Conservation (phyloP, 1,284 basidiomycete genomes). For the Apiotrichum gracile region DNA sequence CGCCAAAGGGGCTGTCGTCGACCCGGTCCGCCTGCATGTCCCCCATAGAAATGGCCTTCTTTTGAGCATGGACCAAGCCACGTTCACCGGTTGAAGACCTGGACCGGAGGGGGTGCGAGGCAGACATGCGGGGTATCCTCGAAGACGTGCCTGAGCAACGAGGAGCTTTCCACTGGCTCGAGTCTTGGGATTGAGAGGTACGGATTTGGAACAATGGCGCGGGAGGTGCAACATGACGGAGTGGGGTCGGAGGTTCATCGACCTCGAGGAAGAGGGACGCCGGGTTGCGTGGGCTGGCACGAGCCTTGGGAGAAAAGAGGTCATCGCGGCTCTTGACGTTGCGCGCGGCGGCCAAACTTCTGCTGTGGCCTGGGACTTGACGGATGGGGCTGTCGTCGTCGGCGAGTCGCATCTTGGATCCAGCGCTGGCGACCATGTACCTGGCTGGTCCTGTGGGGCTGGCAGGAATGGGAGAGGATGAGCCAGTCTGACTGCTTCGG, state of each 20-base stretch:
- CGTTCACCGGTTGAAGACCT: conserved; percentile 14
- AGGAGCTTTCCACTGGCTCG: conserved; percentile 8
- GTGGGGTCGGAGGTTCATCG: conserved; percentile 4
- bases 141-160: conserved; percentile 10
- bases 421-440: conserved; percentile 31
- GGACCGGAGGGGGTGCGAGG: conserved; percentile 29
- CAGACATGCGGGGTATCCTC: conserved; percentile 22
- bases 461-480: conserved; percentile 30
- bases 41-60: conserved; percentile 42
- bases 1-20: conserved; percentile 37
- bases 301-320: conserved; percentile 14
- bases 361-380: conserved; percentile 37
- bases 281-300: not conserved
- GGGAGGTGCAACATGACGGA: not conserved
- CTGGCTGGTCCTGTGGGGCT: conserved; percentile 27
- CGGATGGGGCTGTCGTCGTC: conserved; percentile 41
- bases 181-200: conserved; percentile 34
- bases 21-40: conserved; percentile 28
- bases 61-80: conserved; percentile 23
- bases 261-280: conserved; percentile 9
- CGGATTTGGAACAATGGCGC: conserved; percentile 34
- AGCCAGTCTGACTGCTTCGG: conserved; percentile 6
- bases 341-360: conserved; percentile 24
- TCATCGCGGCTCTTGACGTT: conserved; percentile 7
- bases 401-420: conserved; percentile 33